These are phyloP conservation scores for Lagenidium giganteum DNA, from an alignment of 352 stramenopile species.

Conservation along the genomic window DNA sequence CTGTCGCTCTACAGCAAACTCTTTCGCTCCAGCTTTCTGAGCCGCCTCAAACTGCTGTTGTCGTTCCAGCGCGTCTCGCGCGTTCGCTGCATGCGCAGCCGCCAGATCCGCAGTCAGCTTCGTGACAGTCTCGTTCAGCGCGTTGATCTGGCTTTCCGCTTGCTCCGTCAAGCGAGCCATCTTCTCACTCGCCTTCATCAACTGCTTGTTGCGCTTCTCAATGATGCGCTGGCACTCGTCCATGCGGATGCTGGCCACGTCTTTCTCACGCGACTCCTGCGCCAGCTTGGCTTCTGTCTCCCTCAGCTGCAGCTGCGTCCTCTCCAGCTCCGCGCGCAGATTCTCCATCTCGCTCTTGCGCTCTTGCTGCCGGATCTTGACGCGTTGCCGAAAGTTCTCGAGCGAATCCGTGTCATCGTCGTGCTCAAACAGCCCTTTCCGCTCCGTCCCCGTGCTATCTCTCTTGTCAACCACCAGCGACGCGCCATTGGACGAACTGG, in stretches of 20 bases:
- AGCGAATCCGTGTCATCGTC: constrained; percentile 65
- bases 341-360: constrained; percentile 62
- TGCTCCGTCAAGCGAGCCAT: constrained; percentile 62
- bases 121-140: constrained; percentile 35
- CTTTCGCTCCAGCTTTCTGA: too few relatives aligned
- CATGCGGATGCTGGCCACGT: constrained; percentile 61
- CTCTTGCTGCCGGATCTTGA: constrained; percentile 63
- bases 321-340: constrained; percentile 39
- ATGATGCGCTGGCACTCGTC: constrained; percentile 80
- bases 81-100: constrained; percentile 22
- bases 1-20: constrained; percentile 25
- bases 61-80: constrained; percentile 14
- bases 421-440: constrained; percentile 70
- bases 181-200: constrained; percentile 78
- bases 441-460: constrained; percentile 18
- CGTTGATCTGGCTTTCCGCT: constrained; percentile 35
- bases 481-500: too few relatives aligned
- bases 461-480: too few relatives aligned
- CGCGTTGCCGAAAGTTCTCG: constrained; percentile 62
- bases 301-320: constrained; percentile 15
- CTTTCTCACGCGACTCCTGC: constrained; percentile 38
- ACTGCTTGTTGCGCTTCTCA: constrained; percentile 83
- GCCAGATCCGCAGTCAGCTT: constrained; percentile 30
- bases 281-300: constrained; percentile 32
- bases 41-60: constrained; percentile 24